Percentiles rank a stretch among this genome's conserved stretches.
phyloP scores from a whole-genome alignment of 805 yeast species.

The Pichia exigua region DNA sequence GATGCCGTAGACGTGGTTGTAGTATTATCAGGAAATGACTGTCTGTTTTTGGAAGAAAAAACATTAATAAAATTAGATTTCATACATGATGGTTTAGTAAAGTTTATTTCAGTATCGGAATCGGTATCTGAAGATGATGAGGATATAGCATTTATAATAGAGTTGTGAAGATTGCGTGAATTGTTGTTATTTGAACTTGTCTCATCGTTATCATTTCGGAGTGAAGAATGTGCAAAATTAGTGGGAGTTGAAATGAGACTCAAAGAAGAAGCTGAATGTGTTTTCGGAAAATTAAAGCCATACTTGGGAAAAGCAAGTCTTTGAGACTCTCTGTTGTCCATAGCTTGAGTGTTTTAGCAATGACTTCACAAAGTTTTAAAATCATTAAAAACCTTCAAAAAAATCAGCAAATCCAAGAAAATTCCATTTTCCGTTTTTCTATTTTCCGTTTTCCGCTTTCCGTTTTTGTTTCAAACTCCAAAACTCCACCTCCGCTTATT shows the following conservation, averaged over 20 bases:
- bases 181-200: not conserved
- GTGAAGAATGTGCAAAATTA: not conserved
- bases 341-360: not conserved
- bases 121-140: not conserved
- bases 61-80: conserved; percentile 1
- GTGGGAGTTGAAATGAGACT: not conserved
- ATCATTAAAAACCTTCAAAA: not conserved
- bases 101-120: not conserved
- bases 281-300: not conserved
- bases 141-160: not conserved
- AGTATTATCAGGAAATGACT: not conserved
- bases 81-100: not conserved
- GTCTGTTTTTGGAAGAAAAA: conserved; percentile 1
- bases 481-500: not conserved
- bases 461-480: no score
- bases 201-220: conserved; percentile 1
- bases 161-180: not conserved
- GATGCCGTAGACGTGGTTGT: not conserved
- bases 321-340: not conserved
- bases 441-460: not conserved
- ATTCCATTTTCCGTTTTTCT: not conserved
- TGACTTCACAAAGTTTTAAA: no score
- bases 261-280: conserved; percentile 8
- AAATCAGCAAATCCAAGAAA: not conserved
- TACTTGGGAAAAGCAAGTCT: not conserved